Conservation (phyloP, 306 rosid genomes). For the Crotalaria pallida region DNA sequence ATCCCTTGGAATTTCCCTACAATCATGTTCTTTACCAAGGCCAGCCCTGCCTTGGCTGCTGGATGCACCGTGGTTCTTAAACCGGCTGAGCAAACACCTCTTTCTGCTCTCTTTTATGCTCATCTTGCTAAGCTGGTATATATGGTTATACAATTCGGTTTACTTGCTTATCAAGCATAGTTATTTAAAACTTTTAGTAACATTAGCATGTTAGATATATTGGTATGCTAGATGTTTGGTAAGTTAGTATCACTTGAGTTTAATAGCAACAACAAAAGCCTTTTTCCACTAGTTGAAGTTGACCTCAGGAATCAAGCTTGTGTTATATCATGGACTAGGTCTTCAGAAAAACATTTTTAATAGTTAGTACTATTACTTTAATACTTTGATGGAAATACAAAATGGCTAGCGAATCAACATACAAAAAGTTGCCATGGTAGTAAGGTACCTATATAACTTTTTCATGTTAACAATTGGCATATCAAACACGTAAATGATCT, state of each 20-base stretch:
- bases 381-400: neutral
- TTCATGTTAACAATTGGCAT: neutral
- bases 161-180: neutral
- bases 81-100: constrained; percentile 87
- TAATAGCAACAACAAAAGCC: neutral
- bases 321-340: no score
- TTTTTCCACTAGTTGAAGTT: no score
- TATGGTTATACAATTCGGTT: neutral
- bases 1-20: constrained; percentile 89
- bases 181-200: neutral
- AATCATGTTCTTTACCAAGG: constrained; percentile 48
- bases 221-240: neutral
- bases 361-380: neutral
- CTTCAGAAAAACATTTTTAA: no score
- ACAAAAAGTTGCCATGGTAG: neutral
- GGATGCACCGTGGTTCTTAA: constrained; percentile 87
- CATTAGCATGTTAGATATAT: neutral
- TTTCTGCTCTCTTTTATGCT: constrained; percentile 73
- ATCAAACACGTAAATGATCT: neutral
- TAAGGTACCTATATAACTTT: neutral
- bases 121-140: constrained; percentile 84
- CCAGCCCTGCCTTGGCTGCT: constrained; percentile 69
- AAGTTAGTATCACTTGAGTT: neutral
- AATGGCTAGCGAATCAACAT: neutral
- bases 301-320: no score